A percentile compares a stretch with the other conserved stretches of the same genome.
Evolutionary conservation across 306 rosid genomes (phyloP).

Genomic region (Dalbergia oliveri): DNA sequence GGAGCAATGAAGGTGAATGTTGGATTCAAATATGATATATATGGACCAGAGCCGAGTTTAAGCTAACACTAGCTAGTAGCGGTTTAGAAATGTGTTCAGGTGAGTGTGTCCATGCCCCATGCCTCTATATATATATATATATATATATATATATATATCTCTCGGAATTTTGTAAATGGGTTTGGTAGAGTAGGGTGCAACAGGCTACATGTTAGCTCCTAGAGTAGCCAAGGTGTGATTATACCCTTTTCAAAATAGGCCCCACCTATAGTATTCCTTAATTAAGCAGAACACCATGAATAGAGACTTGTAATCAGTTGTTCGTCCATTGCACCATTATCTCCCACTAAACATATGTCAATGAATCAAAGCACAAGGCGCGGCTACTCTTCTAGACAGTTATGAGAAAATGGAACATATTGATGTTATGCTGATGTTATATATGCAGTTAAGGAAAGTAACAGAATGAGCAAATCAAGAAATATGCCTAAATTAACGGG

Average conservation of each 20-base stretch:
- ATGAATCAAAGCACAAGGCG: conserved; percentile 30
- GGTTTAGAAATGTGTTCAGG: conserved; percentile 39
- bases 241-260: conserved; percentile 31
- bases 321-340: conserved; percentile 6
- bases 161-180: conserved; percentile 54
- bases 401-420: not conserved
- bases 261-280: conserved; percentile 39
- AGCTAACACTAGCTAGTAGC: conserved; percentile 3
- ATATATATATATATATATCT: not conserved
- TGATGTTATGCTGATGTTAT: conserved; percentile 21
- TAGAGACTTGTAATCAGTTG: conserved; percentile 14
- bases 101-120: conserved; percentile 37
- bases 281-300: conserved; percentile 38
- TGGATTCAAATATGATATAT: conserved; percentile 41
- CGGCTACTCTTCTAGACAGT: conserved; percentile 5
- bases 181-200: conserved; percentile 47
- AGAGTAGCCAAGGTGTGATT: conserved; percentile 40
- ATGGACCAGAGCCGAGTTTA: conserved; percentile 46
- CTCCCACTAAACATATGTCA: conserved; percentile 29
- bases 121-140: conserved; percentile 39
- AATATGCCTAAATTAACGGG: not conserved
- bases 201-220: conserved; percentile 47
- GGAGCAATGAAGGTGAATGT: conserved; percentile 44
- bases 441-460: not conserved
- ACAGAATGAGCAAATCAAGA: conserved; percentile 16